These are phyloP conservation scores for Melastoma candidum DNA, from an alignment of 441 rosid genomes.

Conservation along the genomic window DNA sequence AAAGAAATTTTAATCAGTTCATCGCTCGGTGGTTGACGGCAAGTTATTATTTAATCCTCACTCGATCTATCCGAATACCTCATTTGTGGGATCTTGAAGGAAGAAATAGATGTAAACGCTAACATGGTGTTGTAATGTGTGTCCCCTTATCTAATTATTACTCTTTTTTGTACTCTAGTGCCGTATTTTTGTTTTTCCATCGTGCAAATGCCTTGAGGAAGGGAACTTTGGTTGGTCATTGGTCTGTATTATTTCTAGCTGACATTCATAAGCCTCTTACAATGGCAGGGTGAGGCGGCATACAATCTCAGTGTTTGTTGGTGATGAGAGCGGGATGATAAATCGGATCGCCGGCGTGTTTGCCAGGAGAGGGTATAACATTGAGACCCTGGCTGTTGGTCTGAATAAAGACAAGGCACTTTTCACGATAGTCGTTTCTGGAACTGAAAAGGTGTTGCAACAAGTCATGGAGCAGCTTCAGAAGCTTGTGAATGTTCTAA, in stretches of 20 bases:
- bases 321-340: slow-evolving; percentile 89
- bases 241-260: not conserved
- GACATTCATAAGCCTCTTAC: not conserved
- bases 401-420: too few relatives aligned
- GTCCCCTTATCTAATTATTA: too few relatives aligned
- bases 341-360: slow-evolving; percentile 88
- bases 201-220: not conserved
- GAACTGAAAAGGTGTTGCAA: slow-evolving; percentile 58
- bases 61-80: too few relatives aligned
- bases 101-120: too few relatives aligned
- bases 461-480: slow-evolving; percentile 82
- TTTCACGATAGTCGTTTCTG: slow-evolving; percentile 76
- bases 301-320: slow-evolving; percentile 74
- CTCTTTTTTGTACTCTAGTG: not conserved
- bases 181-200: not conserved
- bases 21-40: too few relatives aligned
- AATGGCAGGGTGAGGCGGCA: slow-evolving; percentile 53
- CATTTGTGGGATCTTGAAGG: too few relatives aligned
- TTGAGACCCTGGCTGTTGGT: slow-evolving; percentile 6
- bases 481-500: slow-evolving; percentile 75
- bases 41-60: too few relatives aligned
- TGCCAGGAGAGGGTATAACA: slow-evolving; percentile 83
- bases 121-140: too few relatives aligned
- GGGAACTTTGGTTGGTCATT: not conserved
- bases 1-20: too few relatives aligned